Base-by-base conservation (phyloP, 345 rosid species). In the Isatis tinctoria region DNA sequence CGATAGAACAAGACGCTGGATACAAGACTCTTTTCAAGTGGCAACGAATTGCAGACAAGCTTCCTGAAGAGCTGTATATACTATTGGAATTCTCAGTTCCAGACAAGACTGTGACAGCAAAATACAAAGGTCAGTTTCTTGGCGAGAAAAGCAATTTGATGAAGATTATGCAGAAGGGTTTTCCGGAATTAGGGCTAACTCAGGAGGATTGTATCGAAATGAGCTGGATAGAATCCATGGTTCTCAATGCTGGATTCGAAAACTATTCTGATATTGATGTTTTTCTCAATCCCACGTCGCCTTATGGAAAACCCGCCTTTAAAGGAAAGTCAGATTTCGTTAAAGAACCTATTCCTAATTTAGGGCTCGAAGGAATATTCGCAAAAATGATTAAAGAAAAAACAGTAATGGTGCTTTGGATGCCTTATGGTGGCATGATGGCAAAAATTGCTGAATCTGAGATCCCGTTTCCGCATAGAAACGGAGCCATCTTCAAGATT, bases 261-360 rank as follows among this genome's bases (percentile, higher is more conserved):
- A 74, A n/a, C n/a, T 27, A 5, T 18, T 78, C 83, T 0, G 70
- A 81, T 0, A 75, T 79, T 0, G 78, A 77, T 4, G 70, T 82
- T 45, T 77, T 85, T 11, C 89, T 88, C 12, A 70, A 82, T 41
- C 82, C 84, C 16, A 83, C 24, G 24, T 65, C 88, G 5, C 53
- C 75, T 12, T 79, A 61, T 79, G 77, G 80, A 72, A 20, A 48
- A 20, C 0, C 1, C 0, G 20, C 58, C 76, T 84, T 82, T 79
- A 88, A 86, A 81, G 85, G 85, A 1, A 88, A 88, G 60, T 83
- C 83, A 0, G 93, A 88, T 61, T 83, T 78, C n/a, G 83, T 81
- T 16, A 80, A 8, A 43, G 37, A 54, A 27, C 37, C 37, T 54
- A 30, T 54, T 27, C 60, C 12, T 28, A 22, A 1, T 28, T 28